These are phyloP conservation scores for Serendipita sp. DNA, from an alignment of 768 basidiomycete species.

Conservation along the genomic window DNA sequence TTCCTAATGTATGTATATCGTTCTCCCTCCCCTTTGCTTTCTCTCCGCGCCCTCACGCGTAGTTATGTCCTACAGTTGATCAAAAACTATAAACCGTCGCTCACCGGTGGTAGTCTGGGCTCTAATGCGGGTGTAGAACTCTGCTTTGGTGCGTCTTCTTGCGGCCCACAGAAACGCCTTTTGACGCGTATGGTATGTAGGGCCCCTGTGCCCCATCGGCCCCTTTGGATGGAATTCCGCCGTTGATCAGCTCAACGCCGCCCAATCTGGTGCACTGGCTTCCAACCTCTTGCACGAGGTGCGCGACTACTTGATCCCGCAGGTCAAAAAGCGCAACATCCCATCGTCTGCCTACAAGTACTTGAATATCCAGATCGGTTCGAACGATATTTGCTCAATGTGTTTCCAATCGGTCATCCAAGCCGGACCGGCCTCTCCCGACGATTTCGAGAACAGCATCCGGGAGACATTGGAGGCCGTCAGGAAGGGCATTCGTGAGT, in stretches of 20 bases:
- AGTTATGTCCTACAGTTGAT: background rate
- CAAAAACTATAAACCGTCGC: background rate
- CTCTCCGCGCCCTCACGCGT: no score
- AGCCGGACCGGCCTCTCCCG: background rate
- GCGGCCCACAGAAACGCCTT: background rate
- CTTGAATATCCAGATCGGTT: slow-evolving; percentile 8
- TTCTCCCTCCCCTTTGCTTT: background rate
- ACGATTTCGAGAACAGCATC: slow-evolving; percentile 6
- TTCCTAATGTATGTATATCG: slow-evolving; percentile 6
- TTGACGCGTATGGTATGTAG: background rate
- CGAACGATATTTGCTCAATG: slow-evolving; percentile 9
- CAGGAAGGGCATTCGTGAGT: slow-evolving; percentile 7
- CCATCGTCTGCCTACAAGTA: background rate
- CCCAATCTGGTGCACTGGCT: slow-evolving; percentile 7
- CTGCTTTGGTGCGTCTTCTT: slow-evolving; percentile 6
- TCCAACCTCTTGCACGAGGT: slow-evolving; percentile 6
- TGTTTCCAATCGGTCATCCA: background rate
- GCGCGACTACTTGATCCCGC: slow-evolving; percentile 7
- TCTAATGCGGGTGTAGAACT: slow-evolving; percentile 1
- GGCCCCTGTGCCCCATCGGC: slow-evolving; percentile 4
- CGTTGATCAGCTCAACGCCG: slow-evolving; percentile 9
- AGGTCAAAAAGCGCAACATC: background rate
- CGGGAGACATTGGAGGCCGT: slow-evolving; percentile 3
- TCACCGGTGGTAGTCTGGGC: slow-evolving; percentile 4
- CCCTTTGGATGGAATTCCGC: slow-evolving; percentile 6